Conservation (phyloP, 202 grass and related monocot species). For the Setaria viridis region DNA sequence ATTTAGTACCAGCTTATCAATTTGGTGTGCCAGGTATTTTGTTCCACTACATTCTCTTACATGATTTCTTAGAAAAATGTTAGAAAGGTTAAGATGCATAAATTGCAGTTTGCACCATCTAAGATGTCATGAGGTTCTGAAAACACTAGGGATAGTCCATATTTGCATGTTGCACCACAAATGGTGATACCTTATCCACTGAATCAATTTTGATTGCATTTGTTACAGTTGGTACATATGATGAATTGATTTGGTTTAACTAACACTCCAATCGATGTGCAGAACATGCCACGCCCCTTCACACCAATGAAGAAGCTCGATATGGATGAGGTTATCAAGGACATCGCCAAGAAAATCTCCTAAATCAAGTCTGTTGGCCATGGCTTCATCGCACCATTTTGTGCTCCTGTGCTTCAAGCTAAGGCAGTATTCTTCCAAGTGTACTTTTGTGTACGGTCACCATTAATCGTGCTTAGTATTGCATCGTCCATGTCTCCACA, state of each 20-base stretch:
- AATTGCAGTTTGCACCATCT: neutral
- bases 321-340: slow-evolving; percentile 82
- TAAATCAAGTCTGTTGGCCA: slow-evolving; percentile 27
- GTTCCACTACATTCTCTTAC: neutral
- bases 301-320: slow-evolving; percentile 72
- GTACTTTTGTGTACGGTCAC: neutral
- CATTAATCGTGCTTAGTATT: neutral
- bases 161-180: neutral
- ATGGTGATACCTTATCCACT: neutral
- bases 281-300: slow-evolving; percentile 64
- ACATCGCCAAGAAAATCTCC: slow-evolving; percentile 68
- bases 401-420: neutral
- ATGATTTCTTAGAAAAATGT: neutral
- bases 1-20: slow-evolving; percentile 1
- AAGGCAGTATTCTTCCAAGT: neutral
- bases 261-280: neutral
- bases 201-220: neutral
- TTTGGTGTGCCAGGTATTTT: neutral
- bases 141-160: neutral
- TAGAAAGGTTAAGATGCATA: neutral
- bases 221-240: neutral
- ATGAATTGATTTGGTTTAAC: slow-evolving; percentile 5
- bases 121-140: neutral
- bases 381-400: slow-evolving; percentile 17
- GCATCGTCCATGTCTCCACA: neutral